A percentile compares a stretch with the other conserved stretches of the same genome.
Evolutionary conservation across 768 basidiomycete genomes (phyloP).

Genomic region (Mycena belliarum): DNA sequence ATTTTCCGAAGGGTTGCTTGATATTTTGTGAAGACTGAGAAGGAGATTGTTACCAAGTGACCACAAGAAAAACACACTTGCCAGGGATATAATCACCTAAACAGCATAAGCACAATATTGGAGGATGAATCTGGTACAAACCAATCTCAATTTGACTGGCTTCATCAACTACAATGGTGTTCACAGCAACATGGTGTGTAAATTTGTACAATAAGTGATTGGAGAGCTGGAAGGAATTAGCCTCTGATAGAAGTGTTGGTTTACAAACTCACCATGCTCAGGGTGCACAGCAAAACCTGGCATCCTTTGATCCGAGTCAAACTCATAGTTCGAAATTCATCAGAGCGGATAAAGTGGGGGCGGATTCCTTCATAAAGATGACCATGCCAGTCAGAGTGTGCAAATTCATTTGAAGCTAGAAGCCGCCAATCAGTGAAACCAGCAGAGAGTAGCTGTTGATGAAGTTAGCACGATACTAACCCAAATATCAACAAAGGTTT

Average conservation of each 20-base stretch:
- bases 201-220: conserved; percentile 35
- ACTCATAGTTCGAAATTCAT: conserved; percentile 31
- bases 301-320: conserved; percentile 34
- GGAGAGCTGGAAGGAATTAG: conserved; percentile 40
- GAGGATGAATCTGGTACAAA: conserved; percentile 16
- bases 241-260: too few relatives aligned
- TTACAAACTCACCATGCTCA: conserved; percentile 53
- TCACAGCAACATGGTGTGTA: conserved; percentile 39
- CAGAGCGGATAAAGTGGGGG: conserved; percentile 54
- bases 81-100: conserved; percentile 24
- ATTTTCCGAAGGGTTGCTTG: conserved; percentile 46
- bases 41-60: not conserved
- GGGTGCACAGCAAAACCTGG: conserved; percentile 71
- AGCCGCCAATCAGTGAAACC: conserved; percentile 61
- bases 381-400: conserved; percentile 70
- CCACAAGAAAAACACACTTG: conserved; percentile 3
- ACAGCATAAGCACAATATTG: conserved; percentile 34
- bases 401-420: conserved; percentile 70
- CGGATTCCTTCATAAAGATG: conserved; percentile 61
- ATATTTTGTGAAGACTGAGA: conserved; percentile 38
- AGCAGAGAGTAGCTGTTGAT: conserved; percentile 53
- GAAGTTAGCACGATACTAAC: not conserved
- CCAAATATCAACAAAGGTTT: not conserved
- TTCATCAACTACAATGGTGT: conserved; percentile 62
- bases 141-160: conserved; percentile 69